Evolutionary conservation across 345 rosid genomes (phyloP).

Genomic region (Kernera saxatilis): DNA sequence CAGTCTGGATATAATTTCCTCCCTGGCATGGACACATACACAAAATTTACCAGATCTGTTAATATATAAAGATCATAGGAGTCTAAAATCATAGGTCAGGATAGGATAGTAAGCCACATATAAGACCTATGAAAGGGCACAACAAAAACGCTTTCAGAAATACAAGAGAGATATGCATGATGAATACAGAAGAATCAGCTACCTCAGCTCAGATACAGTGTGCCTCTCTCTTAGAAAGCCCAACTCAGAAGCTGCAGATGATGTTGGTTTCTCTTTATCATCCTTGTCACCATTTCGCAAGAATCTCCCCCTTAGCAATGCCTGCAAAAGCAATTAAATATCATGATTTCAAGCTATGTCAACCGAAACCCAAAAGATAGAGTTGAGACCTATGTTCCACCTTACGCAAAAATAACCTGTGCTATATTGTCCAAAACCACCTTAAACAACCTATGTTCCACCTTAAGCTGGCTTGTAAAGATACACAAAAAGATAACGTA

Average conservation of each 20-base stretch:
- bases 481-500: not conserved
- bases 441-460: not conserved
- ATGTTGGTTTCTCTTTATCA: slow-evolving; percentile 49
- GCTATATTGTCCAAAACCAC: too few species aligned
- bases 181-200: not conserved
- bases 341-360: slow-evolving; percentile 10
- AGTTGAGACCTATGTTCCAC: too few species aligned
- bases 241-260: slow-evolving; percentile 75
- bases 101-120: not conserved
- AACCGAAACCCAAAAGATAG: not conserved
- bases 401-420: too few species aligned
- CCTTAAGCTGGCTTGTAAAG: not conserved
- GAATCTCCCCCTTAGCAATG: slow-evolving; percentile 89
- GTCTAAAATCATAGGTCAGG: not conserved
- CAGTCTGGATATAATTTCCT: slow-evolving; percentile 71
- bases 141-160: not conserved
- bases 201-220: slow-evolving; percentile 94
- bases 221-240: slow-evolving; percentile 87
- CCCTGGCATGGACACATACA: slow-evolving; percentile 43
- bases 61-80: not conserved
- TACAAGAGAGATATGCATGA: not conserved
- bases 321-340: slow-evolving; percentile 42
- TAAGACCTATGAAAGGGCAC: not conserved
- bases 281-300: slow-evolving; percentile 65
- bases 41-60: not conserved